Percentiles rank a stretch among this genome's conserved stretches.
Conservation (phyloP, 2,329 filamentous ascomycete species). For the Plectosphaerella cucumerina region DNA sequence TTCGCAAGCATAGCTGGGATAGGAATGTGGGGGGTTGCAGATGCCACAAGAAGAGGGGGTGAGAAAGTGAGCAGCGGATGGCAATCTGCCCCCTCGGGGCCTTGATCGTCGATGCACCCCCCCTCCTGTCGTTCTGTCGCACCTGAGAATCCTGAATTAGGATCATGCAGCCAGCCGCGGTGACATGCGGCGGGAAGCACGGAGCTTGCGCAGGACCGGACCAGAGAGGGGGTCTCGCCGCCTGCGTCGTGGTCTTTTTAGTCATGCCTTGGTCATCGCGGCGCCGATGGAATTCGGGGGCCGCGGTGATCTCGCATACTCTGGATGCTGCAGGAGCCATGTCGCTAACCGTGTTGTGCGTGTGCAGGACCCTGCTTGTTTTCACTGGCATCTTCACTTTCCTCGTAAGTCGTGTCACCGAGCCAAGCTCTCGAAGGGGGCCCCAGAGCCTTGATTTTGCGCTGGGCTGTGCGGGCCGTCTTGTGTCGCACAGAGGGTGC, state of each 20-base stretch:
- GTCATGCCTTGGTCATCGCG: conserved; percentile 28
- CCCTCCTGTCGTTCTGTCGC: conserved; percentile 3
- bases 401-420: conserved; percentile 50
- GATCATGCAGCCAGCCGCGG: background rate
- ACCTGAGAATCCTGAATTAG: background rate
- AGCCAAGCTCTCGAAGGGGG: conserved; percentile 3
- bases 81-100: conserved; percentile 4
- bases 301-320: conserved; percentile 21
- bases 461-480: conserved; percentile 6
- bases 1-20: conserved; percentile 8
- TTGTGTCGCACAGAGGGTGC: conserved; percentile 3
- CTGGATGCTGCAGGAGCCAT: conserved; percentile 16
- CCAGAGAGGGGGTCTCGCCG: too few relatives aligned
- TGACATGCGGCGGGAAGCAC: background rate
- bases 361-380: conserved; percentile 63
- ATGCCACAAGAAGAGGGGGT: background rate
- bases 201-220: background rate
- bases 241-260: too few relatives aligned
- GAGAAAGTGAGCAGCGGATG: conserved; percentile 1
- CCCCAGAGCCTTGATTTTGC: conserved; percentile 9
- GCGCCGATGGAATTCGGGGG: conserved; percentile 1
- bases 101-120: conserved; percentile 4
- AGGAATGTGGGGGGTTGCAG: conserved; percentile 5
- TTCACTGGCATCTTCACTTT: conserved; percentile 89
- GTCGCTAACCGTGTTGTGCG: conserved; percentile 23